Percentiles rank a stretch among this genome's conserved stretches.
Evolutionary conservation across 2,329 filamentous ascomycete species (phyloP).

Genomic region (Pseudogymnoascus sp.): DNA sequence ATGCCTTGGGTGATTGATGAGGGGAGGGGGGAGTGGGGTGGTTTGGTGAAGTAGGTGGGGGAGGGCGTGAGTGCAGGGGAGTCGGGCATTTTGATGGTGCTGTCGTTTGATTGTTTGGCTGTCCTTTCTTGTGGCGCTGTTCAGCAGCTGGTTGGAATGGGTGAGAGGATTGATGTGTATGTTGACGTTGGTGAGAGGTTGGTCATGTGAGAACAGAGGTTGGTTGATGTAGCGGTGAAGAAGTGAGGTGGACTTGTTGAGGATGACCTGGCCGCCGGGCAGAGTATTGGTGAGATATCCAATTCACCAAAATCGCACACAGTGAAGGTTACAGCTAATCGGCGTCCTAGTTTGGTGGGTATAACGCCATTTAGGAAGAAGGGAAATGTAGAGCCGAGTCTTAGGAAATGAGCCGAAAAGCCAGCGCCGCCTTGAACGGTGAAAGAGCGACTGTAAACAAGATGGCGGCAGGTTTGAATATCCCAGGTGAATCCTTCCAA

Average conservation of each 20-base stretch:
- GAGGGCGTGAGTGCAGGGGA: background rate
- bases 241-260: background rate
- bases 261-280: background rate
- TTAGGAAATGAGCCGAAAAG: background rate
- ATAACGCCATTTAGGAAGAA: background rate
- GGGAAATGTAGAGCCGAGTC: background rate
- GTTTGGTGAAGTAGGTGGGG: background rate
- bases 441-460: background rate
- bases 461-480: background rate
- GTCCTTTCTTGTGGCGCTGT: background rate
- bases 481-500: background rate
- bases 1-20: too few species aligned
- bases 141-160: background rate
- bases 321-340: background rate
- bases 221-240: background rate
- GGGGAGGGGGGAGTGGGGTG: slow-evolving; percentile 29
- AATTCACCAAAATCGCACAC: background rate
- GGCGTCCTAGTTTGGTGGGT: background rate
- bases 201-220: background rate
- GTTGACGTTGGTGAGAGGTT: background rate
- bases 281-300: background rate
- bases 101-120: background rate
- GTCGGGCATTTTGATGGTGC: background rate
- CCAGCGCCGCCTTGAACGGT: background rate
- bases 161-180: background rate